Base-by-base conservation (phyloP, 78 protist species). In the Dictyostelium brefeldianum region DNA sequence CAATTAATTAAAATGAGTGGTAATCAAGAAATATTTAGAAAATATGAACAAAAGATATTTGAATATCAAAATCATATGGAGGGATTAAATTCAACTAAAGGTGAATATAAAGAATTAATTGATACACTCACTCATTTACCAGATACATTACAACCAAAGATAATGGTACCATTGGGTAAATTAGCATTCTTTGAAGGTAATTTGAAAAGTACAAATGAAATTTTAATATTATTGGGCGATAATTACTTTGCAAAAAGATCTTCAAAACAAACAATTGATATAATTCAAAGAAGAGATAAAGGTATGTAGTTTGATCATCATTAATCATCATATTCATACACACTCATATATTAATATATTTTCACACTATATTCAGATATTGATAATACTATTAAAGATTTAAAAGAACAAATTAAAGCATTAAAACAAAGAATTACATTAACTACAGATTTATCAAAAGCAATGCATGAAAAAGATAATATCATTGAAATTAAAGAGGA, bases 241-340 rank as follows among this genome's bases (percentile, higher is more conserved):
- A 84, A 84, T 47, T 84, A 84, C 36, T 84, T 84, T 59, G 69
- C 91, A 6, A 51, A 84, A 36, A 51, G 91, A 84, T 84, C 91
- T 3, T 54, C 69, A 18, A 84, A 84, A 27, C 91, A 84, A 50
- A 74, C 83, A 1, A 74, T 71, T 15, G 91, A 84, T 14, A 84
- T 84, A 1, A 54, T 84, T 46, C 62, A 43, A 25, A 71, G 91
- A 62, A 46, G 91, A 50, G 83, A 74, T 43, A 71, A 56, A 9
- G 73, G 73, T 64, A 64, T 25, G 14, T 64, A 3, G 43, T 36
- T n/a, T n/a, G n/a, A n/a, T n/a, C n/a, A n/a, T 36, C 43, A 36
- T 36, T 36, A 1, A 36, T 36, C 43, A 36, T 36, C 43, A n/a
- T n/a, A n/a, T n/a, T n/a, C n/a, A n/a, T n/a, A n/a, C n/a, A n/a